Evolutionary conservation across 805 yeast species (phyloP).

Genomic region (Saturnispora sekii): DNA sequence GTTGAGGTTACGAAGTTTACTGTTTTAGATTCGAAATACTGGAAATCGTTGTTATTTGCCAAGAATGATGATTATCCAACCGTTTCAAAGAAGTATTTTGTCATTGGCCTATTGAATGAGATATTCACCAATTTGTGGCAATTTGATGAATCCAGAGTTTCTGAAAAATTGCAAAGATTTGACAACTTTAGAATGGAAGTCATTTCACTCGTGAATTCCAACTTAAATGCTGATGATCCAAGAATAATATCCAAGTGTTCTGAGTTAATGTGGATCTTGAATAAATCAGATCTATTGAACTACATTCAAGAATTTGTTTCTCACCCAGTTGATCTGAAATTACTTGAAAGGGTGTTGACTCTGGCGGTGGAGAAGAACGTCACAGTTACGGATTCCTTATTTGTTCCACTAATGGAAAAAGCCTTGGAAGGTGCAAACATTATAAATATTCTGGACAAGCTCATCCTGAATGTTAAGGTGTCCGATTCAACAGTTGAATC

Average conservation of each 20-base stretch:
- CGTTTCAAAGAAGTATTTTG: conserved; percentile 11
- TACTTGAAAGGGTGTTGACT: not conserved
- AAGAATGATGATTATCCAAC: not conserved
- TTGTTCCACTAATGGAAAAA: not conserved
- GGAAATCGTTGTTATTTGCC: conserved; percentile 16
- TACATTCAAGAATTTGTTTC: not conserved
- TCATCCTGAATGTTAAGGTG: conserved; percentile 3
- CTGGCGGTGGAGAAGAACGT: not conserved
- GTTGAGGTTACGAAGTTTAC: conserved; percentile 4
- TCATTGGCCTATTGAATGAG: conserved; percentile 22
- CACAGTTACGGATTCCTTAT: not conserved
- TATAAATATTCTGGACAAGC: not conserved
- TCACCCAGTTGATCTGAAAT: not conserved
- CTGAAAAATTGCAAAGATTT: not conserved
- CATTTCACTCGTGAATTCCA: not conserved
- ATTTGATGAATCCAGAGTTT: not conserved
- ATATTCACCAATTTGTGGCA: conserved; percentile 16
- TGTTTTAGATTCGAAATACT: conserved; percentile 18
- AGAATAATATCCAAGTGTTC: conserved; percentile 5
- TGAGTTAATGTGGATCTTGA: conserved; percentile 18
- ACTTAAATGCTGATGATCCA: not conserved
- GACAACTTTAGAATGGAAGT: not conserved
- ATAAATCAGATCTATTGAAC: conserved; percentile 5
- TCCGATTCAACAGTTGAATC: not conserved
- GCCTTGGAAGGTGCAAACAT: not conserved